A percentile compares a stretch with the other conserved stretches of the same genome.
phyloP scores from a whole-genome alignment of 2,329 filamentous ascomycete genomes.

The Sordariomycetes sp. region DNA sequence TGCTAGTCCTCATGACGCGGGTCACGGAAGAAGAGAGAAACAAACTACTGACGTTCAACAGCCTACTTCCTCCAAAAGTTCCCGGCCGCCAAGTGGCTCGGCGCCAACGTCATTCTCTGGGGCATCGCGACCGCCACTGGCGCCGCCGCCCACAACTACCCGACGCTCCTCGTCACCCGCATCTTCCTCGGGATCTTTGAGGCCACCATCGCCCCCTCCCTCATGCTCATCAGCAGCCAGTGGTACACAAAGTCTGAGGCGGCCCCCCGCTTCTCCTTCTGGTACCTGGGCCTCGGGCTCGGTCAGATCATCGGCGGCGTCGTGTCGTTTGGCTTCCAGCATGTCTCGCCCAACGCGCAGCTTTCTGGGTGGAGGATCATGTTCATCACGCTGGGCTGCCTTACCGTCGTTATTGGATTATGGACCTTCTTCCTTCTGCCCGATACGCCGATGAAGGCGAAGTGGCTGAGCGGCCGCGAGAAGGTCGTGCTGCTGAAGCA shows the following conservation, averaged over 20 bases:
- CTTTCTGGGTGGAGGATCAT: constrained; percentile 11
- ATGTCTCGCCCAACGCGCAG: constrained; percentile 10
- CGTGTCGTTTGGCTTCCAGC: constrained; percentile 18
- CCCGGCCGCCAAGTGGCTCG: constrained; percentile 48
- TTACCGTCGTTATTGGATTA: constrained; percentile 8
- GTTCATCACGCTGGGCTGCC: constrained; percentile 9
- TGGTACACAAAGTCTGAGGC: constrained; percentile 11
- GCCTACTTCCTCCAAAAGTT: constrained; percentile 46
- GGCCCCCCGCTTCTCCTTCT: constrained; percentile 5
- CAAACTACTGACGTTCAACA: constrained; percentile 9
- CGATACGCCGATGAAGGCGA: constrained; percentile 7
- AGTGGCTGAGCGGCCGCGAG: constrained; percentile 7
- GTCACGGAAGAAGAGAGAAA: not conserved
- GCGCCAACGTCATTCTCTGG: constrained; percentile 43
- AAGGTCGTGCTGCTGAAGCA: constrained; percentile 39
- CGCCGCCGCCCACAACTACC: constrained; percentile 9
- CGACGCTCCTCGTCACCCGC: constrained; percentile 18
- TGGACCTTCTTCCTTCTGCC: constrained; percentile 8
- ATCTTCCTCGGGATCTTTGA: constrained; percentile 33
- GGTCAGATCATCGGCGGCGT: constrained; percentile 15
- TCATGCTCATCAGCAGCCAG: constrained; percentile 35
- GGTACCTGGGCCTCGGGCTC: constrained; percentile 5
- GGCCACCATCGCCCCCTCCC: constrained; percentile 30
- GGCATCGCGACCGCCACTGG: constrained; percentile 19
- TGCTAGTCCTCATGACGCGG: not conserved